Percentiles rank a stretch among this genome's conserved stretches.
Evolutionary conservation across 1,284 basidiomycete genomes (phyloP).

Genomic region (Trichosporon ovoides): DNA sequence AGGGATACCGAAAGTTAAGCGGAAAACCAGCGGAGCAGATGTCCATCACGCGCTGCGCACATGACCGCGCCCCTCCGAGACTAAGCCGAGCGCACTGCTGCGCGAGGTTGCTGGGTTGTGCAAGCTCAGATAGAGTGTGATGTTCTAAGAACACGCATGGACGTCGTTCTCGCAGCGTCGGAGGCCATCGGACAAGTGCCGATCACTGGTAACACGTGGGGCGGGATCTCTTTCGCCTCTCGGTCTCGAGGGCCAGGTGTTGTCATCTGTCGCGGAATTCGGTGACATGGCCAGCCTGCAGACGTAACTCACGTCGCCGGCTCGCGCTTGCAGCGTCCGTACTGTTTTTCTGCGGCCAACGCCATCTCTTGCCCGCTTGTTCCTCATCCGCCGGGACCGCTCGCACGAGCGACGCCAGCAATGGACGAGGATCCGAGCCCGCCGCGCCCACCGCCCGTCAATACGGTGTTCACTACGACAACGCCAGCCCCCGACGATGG

Average conservation of each 20-base stretch:
- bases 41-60: too few relatives aligned
- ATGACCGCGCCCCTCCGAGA: too few relatives aligned
- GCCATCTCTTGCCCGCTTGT: background rate
- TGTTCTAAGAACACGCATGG: too few relatives aligned
- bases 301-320: too few relatives aligned
- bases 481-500: background rate
- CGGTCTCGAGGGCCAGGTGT: background rate
- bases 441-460: background rate
- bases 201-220: background rate
- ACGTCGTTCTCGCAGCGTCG: too few relatives aligned
- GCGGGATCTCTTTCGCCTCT: background rate
- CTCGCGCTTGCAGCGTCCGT: too few relatives aligned
- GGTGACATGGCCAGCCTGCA: background rate
- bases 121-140: too few relatives aligned
- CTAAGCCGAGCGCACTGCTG: too few relatives aligned
- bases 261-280: background rate
- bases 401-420: background rate
- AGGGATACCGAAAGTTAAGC: background rate
- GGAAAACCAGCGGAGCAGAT: background rate
- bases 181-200: background rate
- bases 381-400: background rate
- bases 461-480: background rate
- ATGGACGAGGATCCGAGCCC: slow-evolving; percentile 8
- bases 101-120: too few relatives aligned
- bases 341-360: too few relatives aligned